Evolutionary conservation across 768 basidiomycete species (phyloP).

Genomic region (Symmetrospora coprosmae): DNA sequence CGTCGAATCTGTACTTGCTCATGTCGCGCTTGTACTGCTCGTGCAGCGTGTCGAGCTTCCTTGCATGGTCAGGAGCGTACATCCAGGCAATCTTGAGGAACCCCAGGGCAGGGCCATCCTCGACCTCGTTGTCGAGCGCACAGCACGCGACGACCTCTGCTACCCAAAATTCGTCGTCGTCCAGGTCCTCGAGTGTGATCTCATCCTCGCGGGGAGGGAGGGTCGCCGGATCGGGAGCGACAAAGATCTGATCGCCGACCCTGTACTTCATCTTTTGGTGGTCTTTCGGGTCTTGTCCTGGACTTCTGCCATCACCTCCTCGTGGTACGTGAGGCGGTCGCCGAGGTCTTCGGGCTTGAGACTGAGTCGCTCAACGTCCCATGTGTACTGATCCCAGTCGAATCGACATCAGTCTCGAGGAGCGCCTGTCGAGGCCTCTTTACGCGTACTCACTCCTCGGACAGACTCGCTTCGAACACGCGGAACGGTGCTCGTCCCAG

Average conservation of each 20-base stretch:
- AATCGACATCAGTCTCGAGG: too few species aligned
- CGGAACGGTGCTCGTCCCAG: too few species aligned
- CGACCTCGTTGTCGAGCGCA: not conserved
- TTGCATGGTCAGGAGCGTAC: not conserved
- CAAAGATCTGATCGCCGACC: conserved; percentile 5
- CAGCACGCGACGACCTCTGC: conserved; percentile 15
- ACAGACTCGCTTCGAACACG: too few species aligned
- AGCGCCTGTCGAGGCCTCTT: too few species aligned
- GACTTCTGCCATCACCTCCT: not conserved
- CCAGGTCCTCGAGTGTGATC: conserved; percentile 8
- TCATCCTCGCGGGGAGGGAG: conserved; percentile 2
- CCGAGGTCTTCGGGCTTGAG: conserved; percentile 11
- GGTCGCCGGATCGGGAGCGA: conserved; percentile 6
- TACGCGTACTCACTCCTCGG: too few species aligned
- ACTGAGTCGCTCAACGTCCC: conserved; percentile 8
- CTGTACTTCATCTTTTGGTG: not conserved
- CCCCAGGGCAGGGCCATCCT: not conserved
- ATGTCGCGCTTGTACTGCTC: conserved; percentile 15
- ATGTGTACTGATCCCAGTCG: conserved; percentile 16
- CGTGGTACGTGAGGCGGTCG: too few species aligned
- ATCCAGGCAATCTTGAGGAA: conserved; percentile 5
- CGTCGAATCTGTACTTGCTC: conserved; percentile 4
- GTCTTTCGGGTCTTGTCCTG: not conserved
- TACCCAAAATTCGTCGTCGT: conserved; percentile 17
- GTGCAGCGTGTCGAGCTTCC: conserved; percentile 1